Base-by-base conservation (phyloP, 2,329 filamentous ascomycete species). In the Sclerotinia subarctica region DNA sequence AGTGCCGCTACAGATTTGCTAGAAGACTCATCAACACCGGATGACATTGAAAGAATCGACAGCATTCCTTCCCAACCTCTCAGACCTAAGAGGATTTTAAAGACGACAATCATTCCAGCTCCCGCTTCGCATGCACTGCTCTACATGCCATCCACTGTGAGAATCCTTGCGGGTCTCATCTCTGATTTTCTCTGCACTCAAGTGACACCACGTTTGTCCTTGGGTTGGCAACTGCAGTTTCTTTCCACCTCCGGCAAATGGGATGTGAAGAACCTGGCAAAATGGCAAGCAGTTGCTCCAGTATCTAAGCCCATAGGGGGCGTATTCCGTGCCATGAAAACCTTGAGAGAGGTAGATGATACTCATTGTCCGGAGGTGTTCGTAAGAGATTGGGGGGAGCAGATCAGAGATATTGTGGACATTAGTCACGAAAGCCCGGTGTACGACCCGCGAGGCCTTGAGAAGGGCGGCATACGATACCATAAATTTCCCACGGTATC, bases 251-350 rank as follows among this genome's bases (percentile, higher is more conserved):
- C 93, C 73, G 94, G 94, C 3, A 98, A 98, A 80, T 98, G 94
- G 94, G 94, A 97, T 76, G 93, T 98, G 73, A 98, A 98, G 81
- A 98, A 98, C 75, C 83, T 97, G 15, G 88, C 86, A 69, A 98
- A 98, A 77, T 98, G 94, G 94, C 86, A 92, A 78, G 88, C 87
- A 24, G 90, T 96, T 0, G 79, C 82, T 1, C 91, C 93, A 0
- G 91, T 96, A 1, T 96, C 92, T 0, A 84, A 85, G 1, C 88
- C 90, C 4, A 95, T 98, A 69, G 91, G 86, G 0, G 87, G 87
- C 19, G 82, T 93, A 5, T 97, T 97, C 77, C 88, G 92, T 35
- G 94, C 93, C 3, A 90, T 97, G 85, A 97, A 98, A 80, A 98
- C 95, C 0, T 84, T 98, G 26, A 88, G 94, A 46, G 93, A 97